Percentiles rank a stretch among this genome's conserved stretches.
phyloP scores from a whole-genome alignment of 805 yeast species.

The Ogataea salicorniae region DNA sequence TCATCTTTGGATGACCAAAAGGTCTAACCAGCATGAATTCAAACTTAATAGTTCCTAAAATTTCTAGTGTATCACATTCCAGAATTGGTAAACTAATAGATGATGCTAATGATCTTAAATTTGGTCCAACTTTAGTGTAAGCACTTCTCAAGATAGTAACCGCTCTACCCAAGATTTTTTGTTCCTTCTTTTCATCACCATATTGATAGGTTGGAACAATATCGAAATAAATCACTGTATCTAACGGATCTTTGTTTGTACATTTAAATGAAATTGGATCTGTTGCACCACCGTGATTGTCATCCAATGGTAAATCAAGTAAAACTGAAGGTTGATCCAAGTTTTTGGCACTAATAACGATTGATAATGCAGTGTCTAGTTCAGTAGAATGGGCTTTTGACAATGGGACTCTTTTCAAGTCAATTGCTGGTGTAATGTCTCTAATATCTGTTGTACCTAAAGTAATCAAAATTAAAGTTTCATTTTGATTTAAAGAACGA shows the following conservation, averaged over 20 bases:
- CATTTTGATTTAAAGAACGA: constrained; percentile 55
- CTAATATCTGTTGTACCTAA: constrained; percentile 83
- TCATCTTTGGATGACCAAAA: constrained; percentile 65
- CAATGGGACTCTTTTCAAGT: constrained; percentile 67
- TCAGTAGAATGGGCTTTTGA: constrained; percentile 76
- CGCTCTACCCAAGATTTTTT: constrained; percentile 70
- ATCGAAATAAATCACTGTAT: constrained; percentile 68
- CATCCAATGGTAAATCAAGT: constrained; percentile 79
- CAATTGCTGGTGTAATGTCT: constrained; percentile 51
- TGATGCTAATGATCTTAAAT: constrained; percentile 62
- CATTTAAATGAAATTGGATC: constrained; percentile 75
- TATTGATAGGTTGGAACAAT: constrained; percentile 79
- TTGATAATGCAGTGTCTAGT: constrained; percentile 80
- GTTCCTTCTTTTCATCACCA: constrained; percentile 17
- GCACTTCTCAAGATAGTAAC: constrained; percentile 64
- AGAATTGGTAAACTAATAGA: constrained; percentile 69
- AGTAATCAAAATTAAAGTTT: constrained; percentile 72
- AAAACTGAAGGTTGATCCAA: constrained; percentile 51
- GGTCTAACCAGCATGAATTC: constrained; percentile 70
- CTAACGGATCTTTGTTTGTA: constrained; percentile 40
- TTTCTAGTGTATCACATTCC: constrained; percentile 63
- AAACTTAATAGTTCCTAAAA: constrained; percentile 72
- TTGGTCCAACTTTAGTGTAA: constrained; percentile 61
- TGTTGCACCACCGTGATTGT: constrained; percentile 59
- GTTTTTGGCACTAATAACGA: constrained; percentile 48